Percentiles rank a stretch among this genome's conserved stretches.
These are phyloP conservation scores for Chenopodium suecicum DNA, from an alignment of 148 eudicot species.

Conservation along the genomic window DNA sequence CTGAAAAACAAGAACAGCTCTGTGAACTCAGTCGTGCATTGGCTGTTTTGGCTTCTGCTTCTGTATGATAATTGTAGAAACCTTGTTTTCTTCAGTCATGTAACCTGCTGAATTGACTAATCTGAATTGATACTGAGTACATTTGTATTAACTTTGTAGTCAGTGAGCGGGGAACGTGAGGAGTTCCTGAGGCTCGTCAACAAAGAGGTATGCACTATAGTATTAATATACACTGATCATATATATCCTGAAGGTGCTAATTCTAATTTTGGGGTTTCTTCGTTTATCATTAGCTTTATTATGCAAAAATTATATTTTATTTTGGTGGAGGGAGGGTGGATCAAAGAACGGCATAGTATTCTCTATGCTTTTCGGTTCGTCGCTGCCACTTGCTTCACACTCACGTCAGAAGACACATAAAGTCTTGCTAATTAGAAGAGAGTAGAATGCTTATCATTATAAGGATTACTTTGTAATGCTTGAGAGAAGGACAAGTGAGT, in stretches of 20 bases:
- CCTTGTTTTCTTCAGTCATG: not conserved
- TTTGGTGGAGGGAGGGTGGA: not conserved
- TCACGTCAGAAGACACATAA: too few relatives aligned
- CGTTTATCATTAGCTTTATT: not conserved
- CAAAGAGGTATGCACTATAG: conserved; percentile 59
- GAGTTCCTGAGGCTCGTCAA: conserved; percentile 88
- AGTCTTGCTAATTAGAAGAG: too few relatives aligned
- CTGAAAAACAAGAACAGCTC: conserved; percentile 70
- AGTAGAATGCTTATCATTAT: too few relatives aligned
- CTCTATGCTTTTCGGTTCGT: not conserved
- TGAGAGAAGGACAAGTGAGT: too few relatives aligned
- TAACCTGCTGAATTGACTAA: not conserved
- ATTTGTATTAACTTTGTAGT: conserved; percentile 45
- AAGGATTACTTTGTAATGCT: too few relatives aligned
- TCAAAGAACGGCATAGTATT: not conserved
- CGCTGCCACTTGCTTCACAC: too few relatives aligned
- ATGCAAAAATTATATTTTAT: not conserved
- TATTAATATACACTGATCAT: not conserved
- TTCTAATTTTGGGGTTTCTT: not conserved
- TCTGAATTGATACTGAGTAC: not conserved
- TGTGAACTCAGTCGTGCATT: conserved; percentile 88
- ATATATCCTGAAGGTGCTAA: not conserved
- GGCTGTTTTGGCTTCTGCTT: conserved; percentile 95
- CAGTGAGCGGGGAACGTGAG: conserved; percentile 89
- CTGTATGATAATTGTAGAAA: conserved; percentile 44